A percentile compares a stretch with the other conserved stretches of the same genome.
These are phyloP conservation scores for Colletotrichum plurivorum DNA, from an alignment of 2,329 filamentous ascomycete species.

Conservation along the genomic window DNA sequence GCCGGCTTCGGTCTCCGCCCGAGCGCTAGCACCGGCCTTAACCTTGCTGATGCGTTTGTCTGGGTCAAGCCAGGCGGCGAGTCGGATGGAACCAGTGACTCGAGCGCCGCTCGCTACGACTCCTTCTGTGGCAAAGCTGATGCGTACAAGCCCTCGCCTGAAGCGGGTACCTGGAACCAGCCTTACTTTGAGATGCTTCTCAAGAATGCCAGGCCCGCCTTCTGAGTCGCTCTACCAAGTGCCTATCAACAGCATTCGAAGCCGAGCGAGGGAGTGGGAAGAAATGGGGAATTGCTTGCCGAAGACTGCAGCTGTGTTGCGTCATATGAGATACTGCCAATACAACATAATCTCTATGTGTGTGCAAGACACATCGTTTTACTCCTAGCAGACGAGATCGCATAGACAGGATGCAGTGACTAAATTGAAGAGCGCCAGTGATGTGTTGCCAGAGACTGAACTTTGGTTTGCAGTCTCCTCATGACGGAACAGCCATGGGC, in stretches of 20 bases:
- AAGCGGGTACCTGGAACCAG: slow-evolving; percentile 63
- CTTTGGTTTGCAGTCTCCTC: too few relatives aligned
- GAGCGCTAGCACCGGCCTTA: slow-evolving; percentile 68
- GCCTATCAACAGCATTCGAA: background rate
- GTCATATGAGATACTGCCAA: too few relatives aligned
- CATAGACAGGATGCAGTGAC: too few relatives aligned
- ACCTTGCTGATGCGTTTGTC: slow-evolving; percentile 73
- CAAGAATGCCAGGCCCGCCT: slow-evolving; percentile 41
- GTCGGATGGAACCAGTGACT: slow-evolving; percentile 60
- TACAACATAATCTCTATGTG: too few relatives aligned
- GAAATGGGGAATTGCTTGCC: background rate
- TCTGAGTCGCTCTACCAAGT: slow-evolving; percentile 8
- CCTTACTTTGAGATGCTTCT: slow-evolving; percentile 46
- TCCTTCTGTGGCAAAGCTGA: slow-evolving; percentile 55
- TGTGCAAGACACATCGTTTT: too few relatives aligned
- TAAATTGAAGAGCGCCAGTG: too few relatives aligned
- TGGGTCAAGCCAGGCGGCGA: slow-evolving; percentile 76
- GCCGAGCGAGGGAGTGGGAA: too few relatives aligned
- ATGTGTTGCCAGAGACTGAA: too few relatives aligned
- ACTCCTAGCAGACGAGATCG: too few relatives aligned
- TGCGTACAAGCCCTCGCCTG: slow-evolving; percentile 64
- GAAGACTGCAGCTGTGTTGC: too few relatives aligned
- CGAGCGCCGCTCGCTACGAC: slow-evolving; percentile 52
- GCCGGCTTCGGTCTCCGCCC: slow-evolving; percentile 73
- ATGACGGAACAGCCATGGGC: too few relatives aligned